Conservation (phyloP, 2,329 filamentous ascomycete genomes). For the Hypoxylon sp. region DNA sequence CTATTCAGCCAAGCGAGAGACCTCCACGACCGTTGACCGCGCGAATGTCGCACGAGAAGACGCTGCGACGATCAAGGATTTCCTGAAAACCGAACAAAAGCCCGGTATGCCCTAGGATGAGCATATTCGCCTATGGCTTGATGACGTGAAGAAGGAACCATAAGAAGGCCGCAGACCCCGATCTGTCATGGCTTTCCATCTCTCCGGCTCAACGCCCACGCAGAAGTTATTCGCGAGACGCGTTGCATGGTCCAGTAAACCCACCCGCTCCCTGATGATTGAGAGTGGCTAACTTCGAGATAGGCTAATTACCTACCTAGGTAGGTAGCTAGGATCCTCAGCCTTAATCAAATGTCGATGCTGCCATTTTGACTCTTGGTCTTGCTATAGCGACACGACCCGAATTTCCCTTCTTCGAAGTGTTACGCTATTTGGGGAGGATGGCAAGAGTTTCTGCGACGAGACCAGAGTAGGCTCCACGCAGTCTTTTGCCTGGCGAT, state of each 20-base stretch:
- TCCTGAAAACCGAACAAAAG: slow-evolving; percentile 55
- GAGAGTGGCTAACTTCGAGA: neutral
- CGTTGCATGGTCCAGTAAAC: too few species aligned
- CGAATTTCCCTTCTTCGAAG: neutral
- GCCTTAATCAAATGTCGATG: neutral
- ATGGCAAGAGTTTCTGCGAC: neutral
- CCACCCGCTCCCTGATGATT: neutral
- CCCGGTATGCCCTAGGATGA: slow-evolving; percentile 18
- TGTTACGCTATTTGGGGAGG: neutral
- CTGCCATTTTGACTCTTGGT: neutral
- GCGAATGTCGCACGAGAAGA: slow-evolving; percentile 58
- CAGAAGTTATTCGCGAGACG: too few species aligned
- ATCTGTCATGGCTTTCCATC: too few species aligned
- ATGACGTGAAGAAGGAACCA: neutral
- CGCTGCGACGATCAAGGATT: slow-evolving; percentile 56
- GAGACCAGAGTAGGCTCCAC: neutral
- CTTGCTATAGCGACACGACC: neutral
- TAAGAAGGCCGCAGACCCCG: too few species aligned
- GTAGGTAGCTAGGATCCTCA: too few species aligned
- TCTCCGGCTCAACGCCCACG: too few species aligned
- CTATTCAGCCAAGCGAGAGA: slow-evolving; percentile 43
- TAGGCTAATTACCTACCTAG: too few species aligned
- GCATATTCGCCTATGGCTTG: neutral
- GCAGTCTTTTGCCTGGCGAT: neutral
- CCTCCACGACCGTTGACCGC: slow-evolving; percentile 49